Base-by-base conservation (phyloP, 1,284 basidiomycete genomes). In the Macrocystidia cucumis region DNA sequence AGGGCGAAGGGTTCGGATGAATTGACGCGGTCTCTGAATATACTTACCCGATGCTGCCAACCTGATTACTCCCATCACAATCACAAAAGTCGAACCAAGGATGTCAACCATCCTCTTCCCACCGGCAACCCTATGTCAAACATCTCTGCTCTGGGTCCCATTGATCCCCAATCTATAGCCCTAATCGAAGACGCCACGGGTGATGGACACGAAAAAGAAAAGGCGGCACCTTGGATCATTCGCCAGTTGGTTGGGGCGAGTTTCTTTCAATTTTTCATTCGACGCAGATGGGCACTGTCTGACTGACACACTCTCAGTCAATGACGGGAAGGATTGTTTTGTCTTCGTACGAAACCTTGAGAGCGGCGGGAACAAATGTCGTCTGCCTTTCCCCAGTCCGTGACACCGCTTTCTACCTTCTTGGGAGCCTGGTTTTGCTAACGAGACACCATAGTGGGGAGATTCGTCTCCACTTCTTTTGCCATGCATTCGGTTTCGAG, bases 281-380 rank as follows among this genome's bases (percentile, higher is more conserved):
- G 17, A 27, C 12, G 30, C 23, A 21, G 9, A 9, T 11, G 9
- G 11, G 13, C 13, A 25, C 5, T 27, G n/a, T 41, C 26, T 12
- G 8, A 36, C 13, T 34, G 13, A 12, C 26, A 12, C 12, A 28
- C 14, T 32, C 32, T 19, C 31, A 78, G 75, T 75, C 74, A 4
- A 72, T 79, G 65, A 73, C 74, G 3, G 77, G 78, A 8, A 57
- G 76, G 36, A 73, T 80, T 37, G 72, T 77, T n/a, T 67, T 77
- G 62, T 74, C 75, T 8, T 74, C 74, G 3, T 77, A 74, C 51
- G 74, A 78, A 55, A 71, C 73, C 16, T 52, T 79, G 20, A 62
- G 72, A 31, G 74, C 76, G 1, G 67, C 74, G 16, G 75, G 77
- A 11, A 77, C 71, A 3, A 75, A 56, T 36, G 63, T 79, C 12